Conservation (phyloP, 1,284 basidiomycete genomes). For the Marasmius sp. region DNA sequence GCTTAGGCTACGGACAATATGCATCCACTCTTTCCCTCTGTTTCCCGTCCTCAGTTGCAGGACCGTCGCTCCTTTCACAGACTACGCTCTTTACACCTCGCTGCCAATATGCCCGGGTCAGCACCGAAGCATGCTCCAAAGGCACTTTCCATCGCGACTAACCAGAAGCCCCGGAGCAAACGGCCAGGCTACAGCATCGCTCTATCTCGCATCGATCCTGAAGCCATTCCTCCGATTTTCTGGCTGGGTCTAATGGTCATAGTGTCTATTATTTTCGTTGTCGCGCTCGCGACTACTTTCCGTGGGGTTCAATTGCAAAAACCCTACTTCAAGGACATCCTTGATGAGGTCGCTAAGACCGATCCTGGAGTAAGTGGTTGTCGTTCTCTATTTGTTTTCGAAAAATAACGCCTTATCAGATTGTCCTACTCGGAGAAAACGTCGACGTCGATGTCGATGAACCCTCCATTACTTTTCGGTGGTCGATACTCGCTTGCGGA, state of each 20-base stretch:
- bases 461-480: constrained; percentile 53
- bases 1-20: background rate
- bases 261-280: constrained; percentile 44
- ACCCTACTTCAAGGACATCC: constrained; percentile 37
- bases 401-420: background rate
- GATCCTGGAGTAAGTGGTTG: constrained; percentile 44
- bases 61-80: constrained; percentile 33
- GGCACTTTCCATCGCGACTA: constrained; percentile 6
- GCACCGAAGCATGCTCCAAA: constrained; percentile 14
- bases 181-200: background rate
- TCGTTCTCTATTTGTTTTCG: background rate
- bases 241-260: constrained; percentile 37
- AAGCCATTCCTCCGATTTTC: constrained; percentile 12
- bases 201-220: background rate
- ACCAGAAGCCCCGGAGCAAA: background rate
- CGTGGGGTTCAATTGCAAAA: constrained; percentile 44
- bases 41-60: background rate
- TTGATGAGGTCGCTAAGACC: constrained; percentile 40
- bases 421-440: constrained; percentile 13
- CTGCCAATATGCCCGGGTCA: constrained; percentile 2
- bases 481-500: constrained; percentile 59
- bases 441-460: constrained; percentile 30
- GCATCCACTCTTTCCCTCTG: constrained; percentile 22
- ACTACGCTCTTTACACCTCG: constrained; percentile 39
- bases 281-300: constrained; percentile 48